A percentile compares a stretch with the other conserved stretches of the same genome.
Evolutionary conservation across 257 asterid genomes (phyloP).

Genomic region (Solanum stenotomum): DNA sequence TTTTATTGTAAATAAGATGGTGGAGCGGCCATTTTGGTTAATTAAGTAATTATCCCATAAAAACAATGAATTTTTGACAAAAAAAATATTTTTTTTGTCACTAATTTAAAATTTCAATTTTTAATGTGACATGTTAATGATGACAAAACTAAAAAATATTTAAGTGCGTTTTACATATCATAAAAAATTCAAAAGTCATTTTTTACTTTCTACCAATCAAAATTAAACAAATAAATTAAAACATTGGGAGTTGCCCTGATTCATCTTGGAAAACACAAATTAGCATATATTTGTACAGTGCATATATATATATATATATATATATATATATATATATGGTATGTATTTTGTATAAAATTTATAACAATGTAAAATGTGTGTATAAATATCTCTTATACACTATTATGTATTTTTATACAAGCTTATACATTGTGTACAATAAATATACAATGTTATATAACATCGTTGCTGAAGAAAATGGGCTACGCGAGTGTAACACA

Average conservation of each 20-base stretch:
- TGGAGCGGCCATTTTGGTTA: no score
- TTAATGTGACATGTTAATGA: neutral
- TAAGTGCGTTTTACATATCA: no score
- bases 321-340: no score
- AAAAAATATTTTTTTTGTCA: neutral
- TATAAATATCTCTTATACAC: neutral
- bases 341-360: no score
- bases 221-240: no score
- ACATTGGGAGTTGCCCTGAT: rapidly evolving
- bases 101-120: no score
- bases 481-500: neutral
- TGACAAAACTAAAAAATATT: rapidly evolving
- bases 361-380: neutral
- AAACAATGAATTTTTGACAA: neutral
- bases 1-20: no score
- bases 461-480: no score
- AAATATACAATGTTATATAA: neutral
- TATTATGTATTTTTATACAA: no score
- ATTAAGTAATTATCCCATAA: no score
- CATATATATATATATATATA: no score
- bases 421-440: neutral
- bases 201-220: no score
- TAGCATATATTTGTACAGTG: neutral
- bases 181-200: rapidly evolving
- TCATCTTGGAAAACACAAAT: neutral